Base-by-base conservation (phyloP, 2,329 filamentous ascomycete species). In the Hypoxylon sp. region DNA sequence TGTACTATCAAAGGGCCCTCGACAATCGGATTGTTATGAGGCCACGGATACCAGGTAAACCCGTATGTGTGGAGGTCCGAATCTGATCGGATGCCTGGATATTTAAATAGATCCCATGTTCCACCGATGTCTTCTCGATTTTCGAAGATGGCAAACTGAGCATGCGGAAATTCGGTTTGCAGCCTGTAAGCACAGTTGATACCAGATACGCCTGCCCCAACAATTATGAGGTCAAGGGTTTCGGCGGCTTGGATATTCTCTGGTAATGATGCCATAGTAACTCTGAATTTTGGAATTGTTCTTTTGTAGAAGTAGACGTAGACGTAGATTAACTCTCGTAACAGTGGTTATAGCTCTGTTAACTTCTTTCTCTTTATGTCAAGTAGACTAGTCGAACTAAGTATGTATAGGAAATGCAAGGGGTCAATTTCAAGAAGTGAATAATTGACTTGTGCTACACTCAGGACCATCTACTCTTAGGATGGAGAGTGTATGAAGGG, bases 81-180 rank as follows among this genome's bases (percentile, higher is more conserved):
- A 76, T 91, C 89, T 45, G 87, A 90, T 34, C 89, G 87, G 60
- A 93, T 87, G 34, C 92, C 90, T 0, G 91, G 92, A 72, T 93
- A 95, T 43, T 85, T 87, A 81, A 93, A 95, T 1, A 94, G 80
- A 73, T 91, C 89, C 92, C 92, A 94, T 0, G 92, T 95, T 1
- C 93, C 92, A 1, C 92, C 92, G 5, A 94, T 82, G 25, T 83
- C 80, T 53, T 85, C 81, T 34, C 92, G 88, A 1, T 83, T 84
- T 77, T 95, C 92, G 14, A 94, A 83, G 25, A 95, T 87, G 11
- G 86, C 83, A 75, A 91, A 94, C 2, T 78, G 85, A 41, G 84
- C 79, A 46, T 82, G 75, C 0, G 77, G 71, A 0, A 90, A 89
- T 1, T 87, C 77, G 25, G 82, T 82, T 72, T 93, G 88, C 1